Evolutionary conservation across 2,329 filamentous ascomycete species (phyloP), one percentile per base, ranked within the genome.

Genomic region (Aspergillus transmontanensis): DNA sequence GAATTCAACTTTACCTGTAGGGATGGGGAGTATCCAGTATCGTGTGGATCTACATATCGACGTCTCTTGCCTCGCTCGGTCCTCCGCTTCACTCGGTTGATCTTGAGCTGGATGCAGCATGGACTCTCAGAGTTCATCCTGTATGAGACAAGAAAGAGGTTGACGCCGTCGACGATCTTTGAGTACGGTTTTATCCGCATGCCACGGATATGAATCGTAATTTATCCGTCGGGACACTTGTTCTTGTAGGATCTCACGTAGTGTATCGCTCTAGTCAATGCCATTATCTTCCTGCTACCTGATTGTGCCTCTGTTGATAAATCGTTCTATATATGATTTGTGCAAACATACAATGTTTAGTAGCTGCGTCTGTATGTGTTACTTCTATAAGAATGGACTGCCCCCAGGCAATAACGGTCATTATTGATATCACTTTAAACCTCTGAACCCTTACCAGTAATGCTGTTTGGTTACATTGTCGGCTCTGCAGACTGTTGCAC

Each of bases 31-130:
- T 19, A 26, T 9, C 10, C 48, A 51, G 28, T n/a, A 11, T 51
- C 48, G 9, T 32, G 7, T 30, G 28, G 14, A 50, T 28, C 14
- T 28, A 7, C 26, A 50, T 51, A 34, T 19, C 10, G 60, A 58
- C 43, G 81, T 83, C 81, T 82, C 80, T 80, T 81, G 74, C 82
- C 82, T 83, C 79, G 82, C 82, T 83, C 82, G 81, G 73, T 82
- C 78, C 75, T 71, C 71, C 67, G 71, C 58, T 66, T 66, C 63
- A 64, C 59, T 74, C 69, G 66, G 71, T 69, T 74, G 71, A 75
- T 77, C 75, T 79, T 78, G 77, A 79, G 76, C 77, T 78, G 75
- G 77, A 79, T 79, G 66, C 76, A 74, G 63, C 60, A 54, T 66
- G 63, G 54, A 66, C 63, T 66, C 60, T 63, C 62, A 6, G 48